Evolutionary conservation across 2,329 filamentous ascomycete species (phyloP).

Genomic region (Talaromyces sp.): DNA sequence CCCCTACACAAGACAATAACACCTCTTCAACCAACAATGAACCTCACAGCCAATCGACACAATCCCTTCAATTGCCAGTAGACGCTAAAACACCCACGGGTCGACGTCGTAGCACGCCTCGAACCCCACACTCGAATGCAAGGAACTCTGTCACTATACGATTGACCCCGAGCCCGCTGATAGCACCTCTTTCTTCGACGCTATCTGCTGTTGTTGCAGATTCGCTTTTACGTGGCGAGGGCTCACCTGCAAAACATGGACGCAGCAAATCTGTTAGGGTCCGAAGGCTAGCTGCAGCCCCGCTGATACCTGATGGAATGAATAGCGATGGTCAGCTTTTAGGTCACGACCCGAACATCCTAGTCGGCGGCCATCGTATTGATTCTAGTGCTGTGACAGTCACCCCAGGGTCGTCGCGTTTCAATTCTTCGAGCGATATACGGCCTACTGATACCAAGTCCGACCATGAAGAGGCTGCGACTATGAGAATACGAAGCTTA

Average conservation of each 20-base stretch:
- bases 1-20: conserved; percentile 31
- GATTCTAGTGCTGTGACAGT: conserved; percentile 15
- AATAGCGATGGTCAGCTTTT: conserved; percentile 21
- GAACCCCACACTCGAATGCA: conserved; percentile 38
- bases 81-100: conserved; percentile 24
- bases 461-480: conserved; percentile 22
- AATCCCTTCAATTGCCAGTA: conserved; percentile 3
- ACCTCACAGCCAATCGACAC: conserved; percentile 12
- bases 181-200: conserved; percentile 58
- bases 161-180: conserved; percentile 57
- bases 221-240: conserved; percentile 56
- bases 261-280: conserved; percentile 20
- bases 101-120: conserved; percentile 30
- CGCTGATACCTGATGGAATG: conserved; percentile 2
- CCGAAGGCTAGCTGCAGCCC: conserved; percentile 10
- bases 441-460: conserved; percentile 11
- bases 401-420: conserved; percentile 17
- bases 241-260: conserved; percentile 36
- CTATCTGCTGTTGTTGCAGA: conserved; percentile 64
- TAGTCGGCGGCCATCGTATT: conserved; percentile 20
- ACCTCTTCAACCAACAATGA: conserved; percentile 19
- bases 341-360: conserved; percentile 23
- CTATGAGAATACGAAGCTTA: conserved; percentile 33
- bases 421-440: conserved; percentile 13
- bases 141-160: conserved; percentile 50